phyloP scores from a whole-genome alignment of 805 yeast species.

The Myxozyma udenii region DNA sequence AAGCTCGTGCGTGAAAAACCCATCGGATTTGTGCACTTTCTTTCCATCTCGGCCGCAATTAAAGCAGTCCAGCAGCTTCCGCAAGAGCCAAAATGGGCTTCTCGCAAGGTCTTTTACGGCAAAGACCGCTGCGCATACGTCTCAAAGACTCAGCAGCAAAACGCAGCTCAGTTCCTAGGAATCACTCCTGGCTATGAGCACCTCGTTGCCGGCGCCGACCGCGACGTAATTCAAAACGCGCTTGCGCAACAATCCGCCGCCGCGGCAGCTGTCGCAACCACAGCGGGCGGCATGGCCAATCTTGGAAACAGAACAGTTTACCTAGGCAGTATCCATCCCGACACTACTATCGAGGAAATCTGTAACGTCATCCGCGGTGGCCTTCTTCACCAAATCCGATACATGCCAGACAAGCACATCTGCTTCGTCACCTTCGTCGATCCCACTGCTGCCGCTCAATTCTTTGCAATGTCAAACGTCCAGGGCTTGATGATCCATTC shows the following conservation, averaged over 20 bases:
- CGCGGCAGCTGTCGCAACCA: constrained; percentile 94
- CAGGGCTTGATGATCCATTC: constrained; percentile 85
- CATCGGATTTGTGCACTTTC: constrained; percentile 75
- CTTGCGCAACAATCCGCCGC: constrained; percentile 92
- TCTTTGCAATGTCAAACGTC: constrained; percentile 87
- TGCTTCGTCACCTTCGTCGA: constrained; percentile 94
- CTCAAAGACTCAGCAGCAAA: constrained; percentile 92
- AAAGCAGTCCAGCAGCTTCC: constrained; percentile 77
- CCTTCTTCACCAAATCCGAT: constrained; percentile 74
- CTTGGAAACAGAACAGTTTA: constrained; percentile 92
- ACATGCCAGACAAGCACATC: constrained; percentile 79
- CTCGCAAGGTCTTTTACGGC: constrained; percentile 82
- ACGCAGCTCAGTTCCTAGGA: constrained; percentile 93
- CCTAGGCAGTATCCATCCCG: constrained; percentile 84
- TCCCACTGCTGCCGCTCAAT: constrained; percentile 96
- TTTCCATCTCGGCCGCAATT: constrained; percentile 81
- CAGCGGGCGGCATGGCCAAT: constrained; percentile 90
- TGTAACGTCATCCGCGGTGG: constrained; percentile 98
- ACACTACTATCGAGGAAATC: constrained; percentile 83
- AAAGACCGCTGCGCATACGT: constrained; percentile 89
- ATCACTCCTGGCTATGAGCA: constrained; percentile 86
- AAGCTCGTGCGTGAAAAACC: constrained; percentile 80
- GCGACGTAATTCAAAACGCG: constrained; percentile 46
- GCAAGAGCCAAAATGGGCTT: constrained; percentile 62
- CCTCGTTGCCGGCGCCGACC: constrained; percentile 64